Conservation (phyloP, 2,329 filamentous ascomycete species). For the Alternaria sp. region DNA sequence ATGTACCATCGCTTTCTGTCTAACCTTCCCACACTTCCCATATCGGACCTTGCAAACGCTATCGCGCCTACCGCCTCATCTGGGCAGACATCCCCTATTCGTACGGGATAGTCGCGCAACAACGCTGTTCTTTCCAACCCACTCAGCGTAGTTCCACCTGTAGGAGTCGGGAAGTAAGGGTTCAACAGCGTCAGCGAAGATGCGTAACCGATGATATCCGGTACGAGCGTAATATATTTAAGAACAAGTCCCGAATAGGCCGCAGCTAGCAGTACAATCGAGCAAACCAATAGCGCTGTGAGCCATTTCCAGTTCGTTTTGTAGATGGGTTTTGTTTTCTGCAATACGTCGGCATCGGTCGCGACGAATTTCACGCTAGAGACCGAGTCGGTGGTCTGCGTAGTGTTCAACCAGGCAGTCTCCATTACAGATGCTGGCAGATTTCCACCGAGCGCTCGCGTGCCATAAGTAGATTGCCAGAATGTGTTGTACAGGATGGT, state of each 20-base stretch:
- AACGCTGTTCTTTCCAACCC: constrained; percentile 32
- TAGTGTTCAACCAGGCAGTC: constrained; percentile 12
- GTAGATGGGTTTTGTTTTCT: constrained; percentile 20
- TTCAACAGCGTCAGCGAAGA: constrained; percentile 27
- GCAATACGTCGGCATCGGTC: constrained; percentile 17
- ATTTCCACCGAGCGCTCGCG: constrained; percentile 30
- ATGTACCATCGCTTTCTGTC: constrained; percentile 36
- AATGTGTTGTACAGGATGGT: constrained; percentile 41
- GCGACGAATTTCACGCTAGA: constrained; percentile 26
- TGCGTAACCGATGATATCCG: constrained; percentile 33
- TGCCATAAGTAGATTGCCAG: constrained; percentile 40
- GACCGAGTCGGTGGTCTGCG: neutral
- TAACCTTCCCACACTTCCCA: constrained; percentile 26
- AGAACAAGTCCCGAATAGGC: constrained; percentile 38
- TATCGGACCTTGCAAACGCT: constrained; percentile 34
- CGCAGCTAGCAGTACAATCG: constrained; percentile 34
- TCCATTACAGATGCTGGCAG: constrained; percentile 30
- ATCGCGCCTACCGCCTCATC: constrained; percentile 40
- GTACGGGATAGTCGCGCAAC: constrained; percentile 34
- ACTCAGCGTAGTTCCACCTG: constrained; percentile 10
- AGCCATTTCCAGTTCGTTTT: constrained; percentile 42
- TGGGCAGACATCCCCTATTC: constrained; percentile 42
- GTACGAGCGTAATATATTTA: constrained; percentile 41
- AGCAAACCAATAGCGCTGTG: constrained; percentile 30
- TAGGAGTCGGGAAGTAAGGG: constrained; percentile 10